Evolutionary conservation across 164 flowering plant genomes (phyloP), one percentile per base, ranked within the genome.

Genomic region (Tinospora cordifolia): DNA sequence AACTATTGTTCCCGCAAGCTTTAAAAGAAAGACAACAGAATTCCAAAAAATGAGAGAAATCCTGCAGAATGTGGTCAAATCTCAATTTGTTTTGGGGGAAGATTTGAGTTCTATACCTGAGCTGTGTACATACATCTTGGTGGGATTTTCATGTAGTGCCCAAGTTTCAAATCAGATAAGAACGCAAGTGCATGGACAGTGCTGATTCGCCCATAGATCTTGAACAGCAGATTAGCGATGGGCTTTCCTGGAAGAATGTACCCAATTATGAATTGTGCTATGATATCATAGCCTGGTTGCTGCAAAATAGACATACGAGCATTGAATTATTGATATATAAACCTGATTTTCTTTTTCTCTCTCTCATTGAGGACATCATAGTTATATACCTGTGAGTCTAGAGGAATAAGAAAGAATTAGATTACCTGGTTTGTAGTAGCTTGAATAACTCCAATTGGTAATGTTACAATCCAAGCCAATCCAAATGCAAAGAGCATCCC

Each of bases 281-380:
- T 93, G n/a, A 93, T 89, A 74, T 93, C 97, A 70, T 88, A 93
- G 41, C 98, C 98, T 3, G 96, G 96, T 91, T 91, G 97, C 98
- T 93, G 91, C 84, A 82, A 36, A 0, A 26, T 10, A 62, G 22
- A 9, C 59, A 72, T 4, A 58, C 27, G 65, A 74, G 39, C 44
- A 62, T 26, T 1, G 26, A 11, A 12, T 69, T 26, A 63, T 22
- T 3, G 15, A 11, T 1, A 54, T 12, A 6, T 30, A 17, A 46
- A 64, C 27, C 24, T 62, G 40, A 6, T 14, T 44, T 8, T 65
- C 15, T 39, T 19, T 46, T 24, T 34, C 9, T 10, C 46, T 4
- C 47, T 21, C 6, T 46, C 8, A 14, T 36, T 38, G 66, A 38
- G 6, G 36, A 30, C 4, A 30, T 30, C 36, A 30, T 30, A 30